Evolutionary conservation across 345 rosid genomes (phyloP).

Genomic region (Gossypium anomalum): DNA sequence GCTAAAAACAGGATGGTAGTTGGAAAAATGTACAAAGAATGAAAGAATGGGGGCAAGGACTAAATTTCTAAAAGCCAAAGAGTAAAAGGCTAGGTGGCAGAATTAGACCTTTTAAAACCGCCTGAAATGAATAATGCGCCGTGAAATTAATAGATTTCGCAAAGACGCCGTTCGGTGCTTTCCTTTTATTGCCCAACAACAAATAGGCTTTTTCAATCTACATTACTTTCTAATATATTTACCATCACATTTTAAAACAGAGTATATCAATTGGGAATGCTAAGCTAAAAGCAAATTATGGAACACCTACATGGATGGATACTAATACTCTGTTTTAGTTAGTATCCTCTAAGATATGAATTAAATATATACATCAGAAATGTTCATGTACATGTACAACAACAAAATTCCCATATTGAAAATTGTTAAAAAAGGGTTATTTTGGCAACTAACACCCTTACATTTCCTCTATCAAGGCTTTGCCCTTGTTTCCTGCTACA

Average conservation of each 20-base stretch:
- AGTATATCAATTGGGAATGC: too few relatives aligned
- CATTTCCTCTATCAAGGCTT: conserved; percentile 64
- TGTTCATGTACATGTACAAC: background rate
- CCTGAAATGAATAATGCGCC: background rate
- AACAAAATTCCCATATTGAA: background rate
- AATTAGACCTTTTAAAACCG: too few relatives aligned
- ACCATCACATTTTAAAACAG: too few relatives aligned
- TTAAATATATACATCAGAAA: background rate
- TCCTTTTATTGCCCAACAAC: background rate
- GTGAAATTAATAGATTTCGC: background rate
- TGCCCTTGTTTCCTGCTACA: conserved; percentile 22
- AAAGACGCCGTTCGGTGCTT: background rate
- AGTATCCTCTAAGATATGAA: background rate
- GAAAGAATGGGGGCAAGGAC: too few relatives aligned
- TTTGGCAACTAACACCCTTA: conserved; percentile 19
- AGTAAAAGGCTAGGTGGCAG: too few relatives aligned
- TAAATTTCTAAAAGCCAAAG: too few relatives aligned
- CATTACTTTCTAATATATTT: too few relatives aligned
- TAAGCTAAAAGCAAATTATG: too few relatives aligned
- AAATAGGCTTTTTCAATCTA: background rate
- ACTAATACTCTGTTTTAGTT: background rate
- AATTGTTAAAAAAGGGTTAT: background rate
- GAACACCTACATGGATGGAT: background rate
- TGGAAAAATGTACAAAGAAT: too few relatives aligned
- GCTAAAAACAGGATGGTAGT: too few relatives aligned